A percentile compares a stretch with the other conserved stretches of the same genome.
Conservation (phyloP, 129 eudicot genomes). For the Gnaphalium uliginosum region DNA sequence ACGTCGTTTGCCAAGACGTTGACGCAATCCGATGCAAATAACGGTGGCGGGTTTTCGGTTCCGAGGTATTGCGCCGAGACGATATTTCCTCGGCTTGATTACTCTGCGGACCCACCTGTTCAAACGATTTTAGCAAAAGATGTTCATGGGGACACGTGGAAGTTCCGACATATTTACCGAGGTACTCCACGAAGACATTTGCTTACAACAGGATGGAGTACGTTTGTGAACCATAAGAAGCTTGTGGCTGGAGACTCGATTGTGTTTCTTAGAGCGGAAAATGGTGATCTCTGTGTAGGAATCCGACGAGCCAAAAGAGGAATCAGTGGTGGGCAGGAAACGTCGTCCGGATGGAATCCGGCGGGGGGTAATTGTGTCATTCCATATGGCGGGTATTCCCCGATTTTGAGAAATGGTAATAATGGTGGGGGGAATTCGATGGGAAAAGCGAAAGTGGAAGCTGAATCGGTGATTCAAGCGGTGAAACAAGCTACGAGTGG, state of each 20-base stretch:
- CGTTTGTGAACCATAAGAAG: slow-evolving; percentile 93
- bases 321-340: slow-evolving; percentile 54
- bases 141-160: slow-evolving; percentile 95
- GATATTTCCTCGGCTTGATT: slow-evolving; percentile 85
- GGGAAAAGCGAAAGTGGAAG: slow-evolving; percentile 53
- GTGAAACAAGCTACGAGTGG: slow-evolving; percentile 61
- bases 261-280: slow-evolving; percentile 84
- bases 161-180: slow-evolving; percentile 84
- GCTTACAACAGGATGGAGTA: slow-evolving; percentile 96
- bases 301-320: slow-evolving; percentile 89
- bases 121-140: slow-evolving; percentile 90
- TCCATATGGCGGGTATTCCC: slow-evolving; percentile 81
- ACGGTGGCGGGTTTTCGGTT: slow-evolving; percentile 98
- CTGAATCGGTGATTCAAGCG: slow-evolving; percentile 74
- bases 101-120: slow-evolving; percentile 89
- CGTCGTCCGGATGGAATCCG: slow-evolving; percentile 75
- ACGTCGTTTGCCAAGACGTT: slow-evolving; percentile 88
- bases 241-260: slow-evolving; percentile 94
- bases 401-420: slow-evolving; percentile 36
- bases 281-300: slow-evolving; percentile 92
- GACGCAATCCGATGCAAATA: slow-evolving; percentile 94
- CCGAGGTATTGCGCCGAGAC: slow-evolving; percentile 97
- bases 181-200: slow-evolving; percentile 96
- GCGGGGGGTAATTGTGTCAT: slow-evolving; percentile 58
- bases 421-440: slow-evolving; percentile 30